Conservation (phyloP, 805 yeast genomes). For the Kodamaea lidongshanica region DNA sequence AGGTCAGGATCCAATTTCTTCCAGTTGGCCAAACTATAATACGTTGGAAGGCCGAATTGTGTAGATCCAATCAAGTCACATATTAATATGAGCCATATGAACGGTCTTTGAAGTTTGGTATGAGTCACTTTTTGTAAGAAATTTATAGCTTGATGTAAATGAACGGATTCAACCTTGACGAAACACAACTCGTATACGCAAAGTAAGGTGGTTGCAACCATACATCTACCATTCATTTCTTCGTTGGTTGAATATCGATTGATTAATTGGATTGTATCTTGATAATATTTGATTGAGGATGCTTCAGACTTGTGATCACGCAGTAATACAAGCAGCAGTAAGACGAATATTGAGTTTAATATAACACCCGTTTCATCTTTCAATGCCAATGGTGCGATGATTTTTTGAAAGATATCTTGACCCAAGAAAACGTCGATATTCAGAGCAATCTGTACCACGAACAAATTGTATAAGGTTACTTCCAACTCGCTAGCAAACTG, state of each 20-base stretch:
- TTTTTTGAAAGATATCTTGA: constrained; percentile 22
- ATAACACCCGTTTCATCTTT: constrained; percentile 35
- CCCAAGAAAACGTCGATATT: constrained; percentile 30
- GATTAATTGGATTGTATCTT: constrained; percentile 28
- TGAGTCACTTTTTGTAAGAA: constrained; percentile 23
- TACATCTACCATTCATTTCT: constrained; percentile 29
- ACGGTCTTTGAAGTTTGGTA: constrained; percentile 19
- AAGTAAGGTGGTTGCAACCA: constrained; percentile 31
- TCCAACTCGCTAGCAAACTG: constrained; percentile 2
- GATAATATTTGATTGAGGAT: constrained; percentile 32
- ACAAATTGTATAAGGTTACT: constrained; percentile 27
- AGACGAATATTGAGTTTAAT: constrained; percentile 30
- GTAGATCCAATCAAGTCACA: constrained; percentile 32
- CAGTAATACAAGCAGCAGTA: constrained; percentile 8
- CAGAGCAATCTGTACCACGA: constrained; percentile 22
- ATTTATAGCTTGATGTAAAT: constrained; percentile 33
- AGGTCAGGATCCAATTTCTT: constrained; percentile 25
- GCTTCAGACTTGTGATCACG: constrained; percentile 16
- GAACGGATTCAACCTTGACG: constrained; percentile 12
- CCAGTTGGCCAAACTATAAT: constrained; percentile 33
- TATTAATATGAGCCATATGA: constrained; percentile 32
- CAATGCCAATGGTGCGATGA: constrained; percentile 32
- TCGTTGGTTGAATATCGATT: constrained; percentile 24
- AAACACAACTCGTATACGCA: constrained; percentile 36
- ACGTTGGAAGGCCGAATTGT: constrained; percentile 25